Base-by-base conservation (phyloP, 2,329 filamentous ascomycete species). In the Alternaria brassicicola region DNA sequence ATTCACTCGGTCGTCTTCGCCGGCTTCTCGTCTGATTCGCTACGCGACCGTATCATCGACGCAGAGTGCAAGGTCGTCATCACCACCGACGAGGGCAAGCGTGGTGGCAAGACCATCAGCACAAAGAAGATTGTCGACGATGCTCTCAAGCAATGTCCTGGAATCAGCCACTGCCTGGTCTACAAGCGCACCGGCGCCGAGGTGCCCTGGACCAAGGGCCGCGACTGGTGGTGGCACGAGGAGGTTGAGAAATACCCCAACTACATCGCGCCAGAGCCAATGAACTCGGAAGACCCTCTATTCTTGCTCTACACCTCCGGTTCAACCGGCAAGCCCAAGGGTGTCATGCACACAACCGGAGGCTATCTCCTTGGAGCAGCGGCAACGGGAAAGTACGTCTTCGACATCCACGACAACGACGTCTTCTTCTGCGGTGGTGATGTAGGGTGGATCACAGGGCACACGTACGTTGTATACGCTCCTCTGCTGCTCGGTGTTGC, bases 41-140 rank as follows among this genome's bases (percentile, higher is more conserved):
- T 99, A 47, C 90, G 94, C 65, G 95, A 99, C 79, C 93, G 95
- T 74, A 93, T 99, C 72, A 83, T 95, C 61, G 95, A 99, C 75
- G 94, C 91, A 58, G 82, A 92, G 69, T 94, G 90, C 78, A 96
- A 90, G 82, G 91, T 98, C 52, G 90, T 98, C 80, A 97, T 99
- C 76, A 99, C 95, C 59, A 90, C 92, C 2, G 95, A 99, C 77
- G 95, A 99, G 85, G 95, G 95, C 75, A 97, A 96, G 86, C 92
- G 95, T 72, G 95, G 95, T 71, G 95, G 95, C 78, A 99, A 98
- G 85, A 80, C 96, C 72, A 97, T 99, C 76, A 91, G 92, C 73
- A 98, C 94, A 72, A 98, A 99, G 88, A 96, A 96, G 84, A 98
- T 99, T 76, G 95, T 98, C 68, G 95, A 99, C 74, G 95, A 98